A percentile compares a stretch with the other conserved stretches of the same genome.
These are phyloP conservation scores for Talaromyces wortmannii DNA, from an alignment of 495 filamentous ascomycete genomes.

Conservation along the genomic window DNA sequence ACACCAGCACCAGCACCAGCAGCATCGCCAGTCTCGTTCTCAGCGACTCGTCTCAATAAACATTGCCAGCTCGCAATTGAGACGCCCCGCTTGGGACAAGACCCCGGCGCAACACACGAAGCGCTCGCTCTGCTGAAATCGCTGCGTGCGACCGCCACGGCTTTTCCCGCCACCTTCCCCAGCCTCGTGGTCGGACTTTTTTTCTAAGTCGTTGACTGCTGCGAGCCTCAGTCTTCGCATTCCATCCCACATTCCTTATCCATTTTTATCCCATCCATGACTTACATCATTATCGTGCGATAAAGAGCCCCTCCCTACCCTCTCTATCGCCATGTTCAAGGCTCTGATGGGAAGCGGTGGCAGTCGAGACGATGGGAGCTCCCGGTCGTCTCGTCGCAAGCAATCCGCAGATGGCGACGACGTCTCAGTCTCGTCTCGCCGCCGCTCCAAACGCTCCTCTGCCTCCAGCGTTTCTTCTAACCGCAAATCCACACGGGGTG, in stretches of 20 bases:
- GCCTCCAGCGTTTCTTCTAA: slow-evolving; percentile 26
- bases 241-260: not conserved
- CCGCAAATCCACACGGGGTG: slow-evolving; percentile 46
- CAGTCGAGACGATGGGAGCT: slow-evolving; percentile 3
- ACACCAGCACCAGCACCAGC: not conserved
- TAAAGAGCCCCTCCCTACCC: slow-evolving; percentile 13
- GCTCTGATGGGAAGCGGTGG: slow-evolving; percentile 38
- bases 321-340: slow-evolving; percentile 34
- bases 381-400: slow-evolving; percentile 27
- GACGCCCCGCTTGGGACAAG: not conserved
- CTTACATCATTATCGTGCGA: slow-evolving; percentile 3
- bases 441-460: slow-evolving; percentile 1
- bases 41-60: not conserved
- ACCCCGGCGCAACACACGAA: not conserved
- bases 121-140: not conserved
- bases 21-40: not conserved
- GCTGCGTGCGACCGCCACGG: not conserved
- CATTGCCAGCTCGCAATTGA: not conserved
- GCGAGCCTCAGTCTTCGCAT: not conserved
- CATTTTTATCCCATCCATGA: slow-evolving; percentile 1
- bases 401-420: slow-evolving; percentile 2
- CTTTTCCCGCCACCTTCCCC: slow-evolving; percentile 6
- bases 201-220: not conserved
- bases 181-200: slow-evolving; percentile 4
- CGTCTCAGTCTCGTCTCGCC: slow-evolving; percentile 9